A percentile compares a stretch with the other conserved stretches of the same genome.
These are phyloP conservation scores for Paraurostyla sp. DNA, from an alignment of 73 alveolate genomes.

Conservation along the genomic window DNA sequence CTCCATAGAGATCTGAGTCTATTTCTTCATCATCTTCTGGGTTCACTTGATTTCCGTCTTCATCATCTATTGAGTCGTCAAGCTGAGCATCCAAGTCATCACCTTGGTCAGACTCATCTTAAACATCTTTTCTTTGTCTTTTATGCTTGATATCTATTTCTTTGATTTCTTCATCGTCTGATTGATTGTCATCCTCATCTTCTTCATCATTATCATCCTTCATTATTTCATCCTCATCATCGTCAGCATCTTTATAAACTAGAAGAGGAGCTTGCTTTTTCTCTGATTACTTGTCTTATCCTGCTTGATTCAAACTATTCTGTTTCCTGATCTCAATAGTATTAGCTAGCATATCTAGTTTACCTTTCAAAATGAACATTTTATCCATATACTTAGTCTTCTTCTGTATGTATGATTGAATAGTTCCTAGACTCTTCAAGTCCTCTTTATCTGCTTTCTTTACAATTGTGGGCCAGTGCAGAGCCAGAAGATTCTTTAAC, in stretches of 20 bases:
- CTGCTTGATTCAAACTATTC: background rate
- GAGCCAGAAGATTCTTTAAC: background rate
- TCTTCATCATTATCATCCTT: conserved; percentile 16
- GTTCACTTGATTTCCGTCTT: background rate
- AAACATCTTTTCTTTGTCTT: background rate
- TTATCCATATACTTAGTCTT: conserved; percentile 36
- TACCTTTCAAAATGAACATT: background rate
- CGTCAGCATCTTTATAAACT: conserved; percentile 52
- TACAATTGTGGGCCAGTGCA: conserved; percentile 15
- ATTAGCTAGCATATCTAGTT: conserved; percentile 22
- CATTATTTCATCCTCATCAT: conserved; percentile 18
- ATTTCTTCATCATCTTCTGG: conserved; percentile 26
- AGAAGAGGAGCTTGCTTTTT: background rate
- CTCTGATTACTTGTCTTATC: background rate
- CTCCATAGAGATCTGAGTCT: background rate
- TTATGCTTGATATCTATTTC: conserved; percentile 1
- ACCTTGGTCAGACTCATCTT: background rate
- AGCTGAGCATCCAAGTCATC: conserved; percentile 7
- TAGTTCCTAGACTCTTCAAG: conserved; percentile 4
- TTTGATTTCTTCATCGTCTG: conserved; percentile 19
- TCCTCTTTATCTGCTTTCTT: conserved; percentile 42
- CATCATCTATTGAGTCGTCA: conserved; percentile 43
- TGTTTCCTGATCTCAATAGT: conserved; percentile 17
- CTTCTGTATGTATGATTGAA: conserved; percentile 8
- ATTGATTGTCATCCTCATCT: background rate